These are phyloP conservation scores for Podila minutissima DNA, from an alignment of 192 early-diverging fungal species.

Conservation along the genomic window DNA sequence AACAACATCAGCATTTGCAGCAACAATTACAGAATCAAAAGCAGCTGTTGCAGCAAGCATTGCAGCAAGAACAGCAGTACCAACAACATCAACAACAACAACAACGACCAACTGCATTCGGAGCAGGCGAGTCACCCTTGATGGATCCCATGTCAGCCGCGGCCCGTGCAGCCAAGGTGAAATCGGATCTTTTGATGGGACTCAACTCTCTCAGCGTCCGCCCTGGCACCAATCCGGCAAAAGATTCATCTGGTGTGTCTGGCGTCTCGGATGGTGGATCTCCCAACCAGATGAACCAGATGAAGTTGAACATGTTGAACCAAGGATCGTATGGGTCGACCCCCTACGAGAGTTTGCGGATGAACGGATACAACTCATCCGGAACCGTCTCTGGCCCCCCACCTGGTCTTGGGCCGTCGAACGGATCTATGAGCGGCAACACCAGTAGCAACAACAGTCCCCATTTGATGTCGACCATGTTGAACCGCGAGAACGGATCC, in stretches of 20 bases:
- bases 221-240: slow-evolving; percentile 9
- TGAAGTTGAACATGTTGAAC: slow-evolving; percentile 12
- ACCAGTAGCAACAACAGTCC: slow-evolving; percentile 20
- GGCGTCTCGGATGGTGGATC: not conserved
- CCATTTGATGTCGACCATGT: slow-evolving; percentile 20
- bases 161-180: slow-evolving; percentile 45
- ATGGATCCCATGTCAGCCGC: slow-evolving; percentile 21
- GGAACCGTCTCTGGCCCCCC: slow-evolving; percentile 28
- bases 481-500: slow-evolving; percentile 15
- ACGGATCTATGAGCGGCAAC: not conserved
- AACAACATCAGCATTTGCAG: slow-evolving; percentile 13
- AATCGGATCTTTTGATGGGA: slow-evolving; percentile 48
- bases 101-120: slow-evolving; percentile 10
- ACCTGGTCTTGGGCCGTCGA: slow-evolving; percentile 25
- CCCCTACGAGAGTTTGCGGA: not conserved
- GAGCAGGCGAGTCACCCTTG: slow-evolving; percentile 18
- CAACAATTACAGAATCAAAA: not conserved
- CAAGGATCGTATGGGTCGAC: not conserved
- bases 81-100: slow-evolving; percentile 3
- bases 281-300: not conserved
- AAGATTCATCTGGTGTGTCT: slow-evolving; percentile 3
- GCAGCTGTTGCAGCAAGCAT: not conserved
- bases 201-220: slow-evolving; percentile 33
- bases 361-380: slow-evolving; percentile 16
- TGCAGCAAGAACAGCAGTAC: not conserved